phyloP scores from a whole-genome alignment of 495 filamentous ascomycete genomes.

The Delitschia confertaspora region DNA sequence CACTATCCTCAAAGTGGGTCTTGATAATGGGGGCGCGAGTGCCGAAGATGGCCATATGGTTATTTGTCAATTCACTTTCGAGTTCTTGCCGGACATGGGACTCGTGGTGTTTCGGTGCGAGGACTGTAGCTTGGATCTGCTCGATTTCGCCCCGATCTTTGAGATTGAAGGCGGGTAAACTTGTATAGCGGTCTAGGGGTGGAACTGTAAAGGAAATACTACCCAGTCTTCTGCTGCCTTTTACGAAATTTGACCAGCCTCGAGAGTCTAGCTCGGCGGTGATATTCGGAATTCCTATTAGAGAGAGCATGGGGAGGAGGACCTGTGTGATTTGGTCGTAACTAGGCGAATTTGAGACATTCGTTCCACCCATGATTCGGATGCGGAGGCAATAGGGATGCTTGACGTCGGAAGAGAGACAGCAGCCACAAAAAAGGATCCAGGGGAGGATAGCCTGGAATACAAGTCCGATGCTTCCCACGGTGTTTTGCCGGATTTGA shows the following conservation, averaged over 20 bases:
- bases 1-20: constrained; percentile 49
- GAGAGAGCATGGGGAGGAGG: constrained; percentile 58
- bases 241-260: constrained; percentile 59
- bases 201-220: constrained; percentile 50
- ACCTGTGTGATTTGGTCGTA: constrained; percentile 74
- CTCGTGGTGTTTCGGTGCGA: constrained; percentile 39
- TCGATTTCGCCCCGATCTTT: constrained; percentile 42
- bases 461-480: constrained; percentile 56
- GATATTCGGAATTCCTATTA: constrained; percentile 51
- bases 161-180: constrained; percentile 43
- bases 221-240: constrained; percentile 48
- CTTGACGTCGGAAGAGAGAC: constrained; percentile 6
- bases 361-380: constrained; percentile 68
- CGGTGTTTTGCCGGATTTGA: constrained; percentile 33
- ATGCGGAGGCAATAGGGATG: constrained; percentile 29
- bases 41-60: constrained; percentile 27
- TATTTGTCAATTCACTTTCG: constrained; percentile 8
- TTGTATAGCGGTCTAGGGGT: constrained; percentile 40
- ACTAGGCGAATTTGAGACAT: constrained; percentile 60
- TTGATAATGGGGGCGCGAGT: background rate
- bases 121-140: constrained; percentile 53
- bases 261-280: constrained; percentile 47
- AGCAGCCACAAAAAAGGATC: constrained; percentile 49
- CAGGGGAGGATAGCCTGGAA: constrained; percentile 78
- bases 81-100: constrained; percentile 22